Evolutionary conservation across 2,329 filamentous ascomycete genomes (phyloP).

Genomic region (Pseudogymnoascus verrucosus): DNA sequence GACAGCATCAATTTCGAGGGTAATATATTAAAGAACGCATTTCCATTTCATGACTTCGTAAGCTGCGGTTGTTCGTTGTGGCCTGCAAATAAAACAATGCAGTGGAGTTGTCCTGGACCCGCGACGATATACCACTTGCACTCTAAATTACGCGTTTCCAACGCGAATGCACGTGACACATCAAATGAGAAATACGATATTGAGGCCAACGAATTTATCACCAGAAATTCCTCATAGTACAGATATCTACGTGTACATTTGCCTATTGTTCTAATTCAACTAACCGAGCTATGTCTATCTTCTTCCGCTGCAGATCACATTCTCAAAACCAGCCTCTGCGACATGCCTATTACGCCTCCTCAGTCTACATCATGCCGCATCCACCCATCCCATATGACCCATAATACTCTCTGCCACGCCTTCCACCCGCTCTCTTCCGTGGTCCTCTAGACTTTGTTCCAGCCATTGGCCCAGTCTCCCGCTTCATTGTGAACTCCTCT

Average conservation of each 20-base stretch:
- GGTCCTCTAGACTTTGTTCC: background rate
- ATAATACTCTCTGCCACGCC: background rate
- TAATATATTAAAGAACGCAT: background rate
- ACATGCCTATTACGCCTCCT: conserved; percentile 26
- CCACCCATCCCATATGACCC: background rate
- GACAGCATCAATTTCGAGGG: background rate
- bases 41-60: background rate
- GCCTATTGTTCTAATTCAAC: background rate
- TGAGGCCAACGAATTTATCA: background rate
- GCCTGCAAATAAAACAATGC: background rate
- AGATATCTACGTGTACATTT: background rate
- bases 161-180: background rate
- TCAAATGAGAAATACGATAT: background rate
- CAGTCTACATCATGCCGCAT: background rate
- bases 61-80: background rate
- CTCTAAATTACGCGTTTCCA: conserved; percentile 5
- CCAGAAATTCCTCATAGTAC: background rate
- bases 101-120: background rate
- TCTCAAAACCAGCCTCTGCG: conserved; percentile 16
- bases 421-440: background rate
- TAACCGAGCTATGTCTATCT: background rate
- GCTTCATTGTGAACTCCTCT: background rate
- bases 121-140: background rate
- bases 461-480: background rate
- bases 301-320: background rate